These are phyloP conservation scores for Colletotrichum magnum DNA, from an alignment of 2,329 filamentous ascomycete species.

Conservation along the genomic window DNA sequence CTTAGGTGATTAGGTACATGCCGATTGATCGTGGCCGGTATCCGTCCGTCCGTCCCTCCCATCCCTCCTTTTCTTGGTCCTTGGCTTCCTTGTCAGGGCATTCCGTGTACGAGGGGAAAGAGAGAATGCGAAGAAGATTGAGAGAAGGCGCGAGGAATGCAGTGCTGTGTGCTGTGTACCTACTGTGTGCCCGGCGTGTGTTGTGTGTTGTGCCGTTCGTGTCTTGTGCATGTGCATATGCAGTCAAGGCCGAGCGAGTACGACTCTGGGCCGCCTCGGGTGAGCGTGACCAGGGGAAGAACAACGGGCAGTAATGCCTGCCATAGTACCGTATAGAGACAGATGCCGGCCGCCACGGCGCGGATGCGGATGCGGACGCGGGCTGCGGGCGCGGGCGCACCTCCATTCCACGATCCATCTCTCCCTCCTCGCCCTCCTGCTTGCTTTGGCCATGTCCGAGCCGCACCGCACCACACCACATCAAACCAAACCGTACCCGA, in stretches of 20 bases:
- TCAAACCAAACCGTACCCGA: background rate
- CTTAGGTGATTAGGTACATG: no score
- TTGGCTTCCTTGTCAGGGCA: no score
- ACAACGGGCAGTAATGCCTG: background rate
- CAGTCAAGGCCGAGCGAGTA: conserved; percentile 30
- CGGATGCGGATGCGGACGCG: conserved; percentile 12
- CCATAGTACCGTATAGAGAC: conserved; percentile 15
- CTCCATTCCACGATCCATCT: conserved; percentile 22
- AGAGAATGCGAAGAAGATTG: conserved; percentile 35
- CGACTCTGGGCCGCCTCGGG: conserved; percentile 3
- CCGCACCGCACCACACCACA: background rate
- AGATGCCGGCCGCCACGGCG: conserved; percentile 29
- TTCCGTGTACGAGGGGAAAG: conserved; percentile 14
- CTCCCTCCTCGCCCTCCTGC: background rate
- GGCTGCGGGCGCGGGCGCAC: conserved; percentile 14
- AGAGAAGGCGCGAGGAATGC: conserved; percentile 37
- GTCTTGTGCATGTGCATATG: conserved; percentile 34
- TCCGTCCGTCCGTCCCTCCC: no score
- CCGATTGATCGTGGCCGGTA: no score
- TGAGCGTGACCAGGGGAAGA: conserved; percentile 13
- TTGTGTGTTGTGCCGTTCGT: conserved; percentile 6
- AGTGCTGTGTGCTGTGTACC: conserved; percentile 7
- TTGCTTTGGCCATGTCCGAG: conserved; percentile 7
- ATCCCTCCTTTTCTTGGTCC: background rate
- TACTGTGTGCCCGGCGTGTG: background rate